phyloP scores from a whole-genome alignment of 176 grass and related monocot genomes.

The Triticum turgidum region DNA sequence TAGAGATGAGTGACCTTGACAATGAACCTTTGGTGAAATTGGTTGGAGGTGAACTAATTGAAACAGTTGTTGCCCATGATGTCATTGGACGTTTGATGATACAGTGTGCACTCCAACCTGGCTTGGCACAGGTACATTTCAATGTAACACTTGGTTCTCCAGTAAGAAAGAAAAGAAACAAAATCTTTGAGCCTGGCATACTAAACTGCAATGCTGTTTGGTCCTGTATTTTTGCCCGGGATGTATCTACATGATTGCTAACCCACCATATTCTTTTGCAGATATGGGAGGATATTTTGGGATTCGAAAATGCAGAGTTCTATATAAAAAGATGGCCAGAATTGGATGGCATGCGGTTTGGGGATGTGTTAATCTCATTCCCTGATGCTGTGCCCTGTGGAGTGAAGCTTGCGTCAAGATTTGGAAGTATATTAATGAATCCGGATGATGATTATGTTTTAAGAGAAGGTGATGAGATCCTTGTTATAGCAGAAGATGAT shows the following conservation, averaged over 20 bases:
- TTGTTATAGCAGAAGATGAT: constrained; percentile 98
- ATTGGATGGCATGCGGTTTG: constrained; percentile 86
- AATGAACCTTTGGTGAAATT: constrained; percentile 99
- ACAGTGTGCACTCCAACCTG: constrained; percentile 97
- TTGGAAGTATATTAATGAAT: constrained; percentile 88
- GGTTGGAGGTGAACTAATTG: constrained; percentile 90
- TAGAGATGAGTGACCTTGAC: constrained; percentile 98
- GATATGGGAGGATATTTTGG: constrained; percentile 99
- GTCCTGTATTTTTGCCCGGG: not conserved
- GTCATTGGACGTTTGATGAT: constrained; percentile 99
- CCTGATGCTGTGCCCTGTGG: constrained; percentile 96
- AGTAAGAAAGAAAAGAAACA: not conserved
- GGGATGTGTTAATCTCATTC: constrained; percentile 90
- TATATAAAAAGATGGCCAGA: constrained; percentile 96
- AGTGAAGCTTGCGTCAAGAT: constrained; percentile 80
- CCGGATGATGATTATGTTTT: constrained; percentile 87
- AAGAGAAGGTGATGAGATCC: constrained; percentile 82
- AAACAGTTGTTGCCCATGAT: constrained; percentile 98
- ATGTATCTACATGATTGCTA: constrained; percentile 14
- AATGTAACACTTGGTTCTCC: not conserved
- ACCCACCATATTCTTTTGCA: constrained; percentile 33
- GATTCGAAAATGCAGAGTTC: constrained; percentile 98
- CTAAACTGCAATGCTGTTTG: not conserved
- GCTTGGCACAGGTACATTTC: constrained; percentile 81
- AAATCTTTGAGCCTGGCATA: not conserved